Evolutionary conservation across 2,329 filamentous ascomycete species (phyloP).

Genomic region (Alternaria longipes): DNA sequence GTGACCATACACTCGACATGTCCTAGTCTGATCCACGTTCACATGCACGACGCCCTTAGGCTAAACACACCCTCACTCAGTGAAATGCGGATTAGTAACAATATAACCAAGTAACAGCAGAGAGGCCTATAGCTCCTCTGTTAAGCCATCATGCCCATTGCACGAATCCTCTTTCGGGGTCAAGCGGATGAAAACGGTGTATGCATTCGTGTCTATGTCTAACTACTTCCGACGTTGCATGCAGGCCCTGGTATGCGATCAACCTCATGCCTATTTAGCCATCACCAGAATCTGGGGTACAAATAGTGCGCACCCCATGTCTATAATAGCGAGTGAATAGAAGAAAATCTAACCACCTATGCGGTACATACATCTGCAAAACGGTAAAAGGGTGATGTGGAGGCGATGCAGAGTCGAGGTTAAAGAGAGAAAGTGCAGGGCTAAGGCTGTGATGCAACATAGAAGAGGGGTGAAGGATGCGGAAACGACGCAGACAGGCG

Average conservation of each 20-base stretch:
- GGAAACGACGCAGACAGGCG: not conserved
- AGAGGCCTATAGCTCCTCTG: not conserved
- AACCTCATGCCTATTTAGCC: constrained; percentile 1
- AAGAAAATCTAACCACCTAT: not conserved
- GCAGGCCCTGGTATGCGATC: not conserved
- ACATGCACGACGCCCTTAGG: not conserved
- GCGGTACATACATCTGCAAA: not conserved
- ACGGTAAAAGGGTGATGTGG: not conserved
- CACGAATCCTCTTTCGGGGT: not conserved
- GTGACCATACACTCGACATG: not conserved
- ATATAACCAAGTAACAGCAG: not conserved
- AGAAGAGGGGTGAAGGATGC: not conserved
- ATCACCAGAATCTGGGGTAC: constrained; percentile 10
- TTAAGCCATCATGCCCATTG: not conserved
- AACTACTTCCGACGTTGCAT: not conserved
- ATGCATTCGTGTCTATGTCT: constrained; percentile 3
- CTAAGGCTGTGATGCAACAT: not conserved
- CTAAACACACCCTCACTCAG: not conserved
- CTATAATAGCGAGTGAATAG: not conserved
- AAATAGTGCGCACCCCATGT: constrained; percentile 7
- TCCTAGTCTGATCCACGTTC: not conserved
- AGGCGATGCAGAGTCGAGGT: not conserved
- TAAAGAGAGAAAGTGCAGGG: not conserved
- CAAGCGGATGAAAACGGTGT: not conserved
- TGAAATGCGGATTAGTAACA: not conserved